Evolutionary conservation across 805 yeast genomes (phyloP).

Genomic region (Lipomyces yamanashiensis): DNA sequence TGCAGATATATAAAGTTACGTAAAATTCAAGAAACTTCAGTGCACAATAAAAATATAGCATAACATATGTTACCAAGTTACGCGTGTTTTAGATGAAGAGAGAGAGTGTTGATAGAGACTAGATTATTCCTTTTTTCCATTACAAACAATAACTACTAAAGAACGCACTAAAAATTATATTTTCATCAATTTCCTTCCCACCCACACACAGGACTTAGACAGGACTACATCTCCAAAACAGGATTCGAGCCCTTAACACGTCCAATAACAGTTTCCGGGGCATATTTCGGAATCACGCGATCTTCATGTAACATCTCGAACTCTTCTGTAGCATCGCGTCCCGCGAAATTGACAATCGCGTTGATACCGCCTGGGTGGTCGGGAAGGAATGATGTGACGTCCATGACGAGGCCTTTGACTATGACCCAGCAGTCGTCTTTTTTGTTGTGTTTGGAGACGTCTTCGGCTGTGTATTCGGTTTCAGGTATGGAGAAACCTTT

Average conservation of each 20-base stretch:
- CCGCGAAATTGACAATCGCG: conserved; percentile 73
- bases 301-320: conserved; percentile 71
- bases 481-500: conserved; percentile 51
- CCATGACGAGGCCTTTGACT: conserved; percentile 68
- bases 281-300: conserved; percentile 56
- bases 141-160: no score
- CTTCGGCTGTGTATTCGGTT: conserved; percentile 51
- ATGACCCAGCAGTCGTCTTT: conserved; percentile 75
- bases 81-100: no score
- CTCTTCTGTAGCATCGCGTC: conserved; percentile 72
- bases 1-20: no score
- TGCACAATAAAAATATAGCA: no score
- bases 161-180: no score
- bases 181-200: no score
- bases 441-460: conserved; percentile 55
- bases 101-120: no score
- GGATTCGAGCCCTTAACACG: conserved; percentile 55
- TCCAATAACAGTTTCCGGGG: conserved; percentile 56
- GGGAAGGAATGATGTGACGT: conserved; percentile 59
- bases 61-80: no score
- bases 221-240: conserved; percentile 45
- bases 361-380: conserved; percentile 72
- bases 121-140: no score
- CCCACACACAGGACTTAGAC: neutral
- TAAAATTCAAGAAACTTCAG: no score